phyloP scores from a whole-genome alignment of 148 eudicot species.

The Vaccinium macrocarpon region DNA sequence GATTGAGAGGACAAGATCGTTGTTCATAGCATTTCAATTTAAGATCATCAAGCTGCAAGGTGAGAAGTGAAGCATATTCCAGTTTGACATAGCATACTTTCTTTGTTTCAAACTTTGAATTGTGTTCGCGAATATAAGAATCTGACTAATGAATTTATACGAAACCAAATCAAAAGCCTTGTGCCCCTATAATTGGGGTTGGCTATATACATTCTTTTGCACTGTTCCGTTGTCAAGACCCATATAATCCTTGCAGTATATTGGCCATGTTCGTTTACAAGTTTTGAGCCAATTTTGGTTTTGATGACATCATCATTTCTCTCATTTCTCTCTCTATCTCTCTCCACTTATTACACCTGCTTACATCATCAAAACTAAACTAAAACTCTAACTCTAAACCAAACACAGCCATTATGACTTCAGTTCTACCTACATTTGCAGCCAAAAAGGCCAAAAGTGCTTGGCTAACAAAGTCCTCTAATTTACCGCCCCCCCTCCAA shows the following conservation, averaged over 20 bases:
- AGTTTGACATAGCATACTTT: background rate
- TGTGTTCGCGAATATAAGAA: background rate
- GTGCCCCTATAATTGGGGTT: background rate
- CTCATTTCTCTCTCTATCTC: no score
- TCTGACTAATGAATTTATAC: background rate
- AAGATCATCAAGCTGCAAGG: background rate
- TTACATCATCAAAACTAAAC: no score
- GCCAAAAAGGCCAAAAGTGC: constrained; percentile 77
- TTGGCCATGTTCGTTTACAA: no score
- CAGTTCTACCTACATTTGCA: constrained; percentile 88
- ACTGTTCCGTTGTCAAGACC: background rate
- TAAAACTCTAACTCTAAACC: no score
- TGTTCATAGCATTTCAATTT: background rate
- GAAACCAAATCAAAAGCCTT: background rate
- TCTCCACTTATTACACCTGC: no score
- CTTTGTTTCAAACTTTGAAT: background rate
- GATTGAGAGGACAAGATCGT: background rate
- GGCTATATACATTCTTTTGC: background rate
- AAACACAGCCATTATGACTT: no score
- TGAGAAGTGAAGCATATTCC: background rate
- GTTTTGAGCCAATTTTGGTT: no score
- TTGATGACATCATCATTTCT: no score
- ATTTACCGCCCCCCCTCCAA: no score
- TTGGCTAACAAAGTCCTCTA: constrained; percentile 40
- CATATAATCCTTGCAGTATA: constrained; percentile 56